Percentiles rank a stretch among this genome's conserved stretches.
phyloP scores from a whole-genome alignment of 2,329 filamentous ascomycete genomes.

The Catunica adiposa region DNA sequence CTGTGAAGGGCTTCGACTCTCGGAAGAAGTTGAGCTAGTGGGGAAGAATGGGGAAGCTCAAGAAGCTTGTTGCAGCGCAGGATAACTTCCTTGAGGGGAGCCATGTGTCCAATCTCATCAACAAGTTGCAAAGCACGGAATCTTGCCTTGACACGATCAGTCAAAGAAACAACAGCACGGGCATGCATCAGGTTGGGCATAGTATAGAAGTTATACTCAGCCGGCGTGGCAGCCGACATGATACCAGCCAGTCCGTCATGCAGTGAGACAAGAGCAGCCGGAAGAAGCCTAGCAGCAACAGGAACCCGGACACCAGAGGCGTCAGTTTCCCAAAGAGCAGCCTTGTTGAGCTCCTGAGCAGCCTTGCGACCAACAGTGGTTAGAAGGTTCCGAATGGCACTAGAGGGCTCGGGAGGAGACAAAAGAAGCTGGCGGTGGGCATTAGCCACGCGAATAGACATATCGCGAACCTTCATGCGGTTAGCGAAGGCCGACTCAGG shows the following conservation, averaged over 20 bases:
- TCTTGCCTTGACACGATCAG: constrained; percentile 50
- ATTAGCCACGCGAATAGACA: constrained; percentile 44
- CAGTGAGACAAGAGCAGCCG: constrained; percentile 48
- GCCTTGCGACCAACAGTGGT: constrained; percentile 27
- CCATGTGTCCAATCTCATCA: constrained; percentile 56
- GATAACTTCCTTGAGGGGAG: constrained; percentile 62
- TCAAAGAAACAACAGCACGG: constrained; percentile 52
- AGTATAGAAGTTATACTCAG: constrained; percentile 74
- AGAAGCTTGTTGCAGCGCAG: constrained; percentile 58
- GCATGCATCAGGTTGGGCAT: constrained; percentile 63
- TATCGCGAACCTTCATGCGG: constrained; percentile 30
- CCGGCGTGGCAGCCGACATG: constrained; percentile 22
- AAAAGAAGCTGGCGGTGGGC: constrained; percentile 41
- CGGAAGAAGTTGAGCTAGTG: constrained; percentile 70
- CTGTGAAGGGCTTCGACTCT: constrained; percentile 76
- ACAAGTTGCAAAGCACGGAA: constrained; percentile 55
- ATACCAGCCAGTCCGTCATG: constrained; percentile 39
- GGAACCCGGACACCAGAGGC: constrained; percentile 22
- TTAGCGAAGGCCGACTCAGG: constrained; percentile 17
- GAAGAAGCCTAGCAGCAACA: constrained; percentile 36
- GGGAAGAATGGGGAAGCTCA: constrained; percentile 60
- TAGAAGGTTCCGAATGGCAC: constrained; percentile 30
- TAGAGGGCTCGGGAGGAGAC: constrained; percentile 23
- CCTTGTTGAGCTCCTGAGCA: constrained; percentile 18
- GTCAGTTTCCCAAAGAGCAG: constrained; percentile 15